Evolutionary conservation across 495 filamentous ascomycete genomes (phyloP).

Genomic region (Achaetomiella virescens): DNA sequence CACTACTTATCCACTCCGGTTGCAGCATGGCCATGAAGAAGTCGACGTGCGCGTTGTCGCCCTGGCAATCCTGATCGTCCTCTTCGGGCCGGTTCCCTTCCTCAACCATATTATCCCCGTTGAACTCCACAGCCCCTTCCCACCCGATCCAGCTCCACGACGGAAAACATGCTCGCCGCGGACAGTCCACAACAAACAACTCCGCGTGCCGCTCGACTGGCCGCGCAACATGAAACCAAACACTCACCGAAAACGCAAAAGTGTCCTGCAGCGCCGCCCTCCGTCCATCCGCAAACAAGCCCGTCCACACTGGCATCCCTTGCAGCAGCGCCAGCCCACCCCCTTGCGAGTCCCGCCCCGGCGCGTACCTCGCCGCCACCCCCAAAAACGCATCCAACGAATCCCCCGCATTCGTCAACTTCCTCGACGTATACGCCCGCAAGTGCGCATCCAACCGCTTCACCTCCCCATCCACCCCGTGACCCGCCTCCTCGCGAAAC

Average conservation of each 20-base stretch:
- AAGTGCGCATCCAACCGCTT: not conserved
- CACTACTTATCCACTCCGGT: too few relatives aligned
- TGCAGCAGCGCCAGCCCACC: too few relatives aligned
- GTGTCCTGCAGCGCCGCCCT: not conserved
- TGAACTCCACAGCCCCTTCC: not conserved
- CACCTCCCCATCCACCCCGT: not conserved
- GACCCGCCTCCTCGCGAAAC: not conserved
- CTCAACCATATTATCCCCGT: not conserved
- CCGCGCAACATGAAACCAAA: not conserved
- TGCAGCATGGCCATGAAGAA: constrained; percentile 1
- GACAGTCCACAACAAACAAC: not conserved
- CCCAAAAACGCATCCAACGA: not conserved
- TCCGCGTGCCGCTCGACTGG: not conserved
- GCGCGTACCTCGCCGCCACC: not conserved
- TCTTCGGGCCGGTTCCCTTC: too few relatives aligned
- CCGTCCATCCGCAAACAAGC: not conserved
- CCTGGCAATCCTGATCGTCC: not conserved
- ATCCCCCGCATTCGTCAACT: not conserved
- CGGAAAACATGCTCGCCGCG: not conserved
- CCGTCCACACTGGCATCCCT: not conserved
- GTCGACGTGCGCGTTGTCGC: not conserved
- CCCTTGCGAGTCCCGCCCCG: too few relatives aligned
- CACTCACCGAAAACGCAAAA: not conserved
- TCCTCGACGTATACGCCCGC: not conserved
- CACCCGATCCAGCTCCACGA: not conserved